Conservation (phyloP, 2,329 filamentous ascomycete species). For the Ceratocystis albifundus region DNA sequence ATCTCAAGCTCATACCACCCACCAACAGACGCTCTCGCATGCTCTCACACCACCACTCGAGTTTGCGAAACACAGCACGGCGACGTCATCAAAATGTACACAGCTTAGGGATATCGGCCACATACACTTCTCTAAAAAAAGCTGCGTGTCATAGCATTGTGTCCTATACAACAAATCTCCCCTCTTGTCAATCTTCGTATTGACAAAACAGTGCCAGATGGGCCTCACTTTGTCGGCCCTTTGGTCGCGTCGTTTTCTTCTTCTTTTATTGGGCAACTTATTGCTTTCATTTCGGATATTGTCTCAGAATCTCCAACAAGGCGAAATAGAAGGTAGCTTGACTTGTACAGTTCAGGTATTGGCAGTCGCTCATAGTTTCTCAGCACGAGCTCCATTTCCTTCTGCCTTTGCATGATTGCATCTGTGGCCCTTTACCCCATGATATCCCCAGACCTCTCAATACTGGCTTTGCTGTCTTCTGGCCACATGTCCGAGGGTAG, state of each 20-base stretch:
- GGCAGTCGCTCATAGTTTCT: neutral
- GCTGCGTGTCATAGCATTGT: neutral
- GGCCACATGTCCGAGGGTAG: neutral
- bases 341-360: neutral
- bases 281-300: neutral
- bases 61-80: too few relatives aligned
- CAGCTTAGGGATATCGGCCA: neutral
- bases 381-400: neutral
- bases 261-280: neutral
- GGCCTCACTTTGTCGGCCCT: neutral
- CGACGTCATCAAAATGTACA: neutral
- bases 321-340: neutral
- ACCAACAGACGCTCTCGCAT: too few relatives aligned
- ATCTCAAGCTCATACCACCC: neutral
- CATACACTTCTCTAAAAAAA: neutral
- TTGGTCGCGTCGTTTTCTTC: neutral
- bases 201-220: neutral
- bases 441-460: neutral
- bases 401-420: neutral
- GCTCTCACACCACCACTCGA: too few relatives aligned
- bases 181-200: neutral
- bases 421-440: neutral
- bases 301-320: constrained; percentile 4
- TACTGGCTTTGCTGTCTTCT: neutral
- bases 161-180: neutral